phyloP scores from a whole-genome alignment of 768 basidiomycete genomes.

The Zangia roseola region DNA sequence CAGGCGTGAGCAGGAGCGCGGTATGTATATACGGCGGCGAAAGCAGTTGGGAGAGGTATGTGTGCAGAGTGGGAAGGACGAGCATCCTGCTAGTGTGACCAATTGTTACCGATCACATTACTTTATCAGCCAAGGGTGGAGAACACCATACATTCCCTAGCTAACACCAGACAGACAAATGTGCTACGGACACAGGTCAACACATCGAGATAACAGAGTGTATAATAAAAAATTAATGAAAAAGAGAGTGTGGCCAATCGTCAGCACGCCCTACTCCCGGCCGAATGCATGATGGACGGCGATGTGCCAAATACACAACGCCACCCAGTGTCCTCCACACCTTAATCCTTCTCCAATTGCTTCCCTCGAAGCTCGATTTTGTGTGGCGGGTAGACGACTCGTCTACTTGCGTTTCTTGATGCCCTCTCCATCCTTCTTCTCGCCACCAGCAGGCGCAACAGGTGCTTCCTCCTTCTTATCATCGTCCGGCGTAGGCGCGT shows the following conservation, averaged over 20 bases:
- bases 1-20: slow-evolving; percentile 65
- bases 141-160: slow-evolving; percentile 28
- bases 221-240: slow-evolving; percentile 2
- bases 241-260: slow-evolving; percentile 2
- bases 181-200: slow-evolving; percentile 22
- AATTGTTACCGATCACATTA: too few species aligned
- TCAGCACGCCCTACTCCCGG: slow-evolving; percentile 10
- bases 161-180: slow-evolving; percentile 5
- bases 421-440: slow-evolving; percentile 64
- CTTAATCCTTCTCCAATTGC: background rate
- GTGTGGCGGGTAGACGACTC: background rate
- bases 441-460: slow-evolving; percentile 69
- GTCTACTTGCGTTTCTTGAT: slow-evolving; percentile 75
- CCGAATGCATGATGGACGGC: slow-evolving; percentile 8
- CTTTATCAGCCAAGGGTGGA: background rate
- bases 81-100: slow-evolving; percentile 47
- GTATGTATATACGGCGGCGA: slow-evolving; percentile 64
- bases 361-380: slow-evolving; percentile 7
- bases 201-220: background rate
- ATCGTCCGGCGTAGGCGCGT: slow-evolving; percentile 60
- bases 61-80: slow-evolving; percentile 64
- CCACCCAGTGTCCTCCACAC: slow-evolving; percentile 12
- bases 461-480: slow-evolving; percentile 66
- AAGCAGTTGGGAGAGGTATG: slow-evolving; percentile 61
- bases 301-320: background rate